Base-by-base conservation (phyloP, 306 rosid species). In the Luffa acutangula region DNA sequence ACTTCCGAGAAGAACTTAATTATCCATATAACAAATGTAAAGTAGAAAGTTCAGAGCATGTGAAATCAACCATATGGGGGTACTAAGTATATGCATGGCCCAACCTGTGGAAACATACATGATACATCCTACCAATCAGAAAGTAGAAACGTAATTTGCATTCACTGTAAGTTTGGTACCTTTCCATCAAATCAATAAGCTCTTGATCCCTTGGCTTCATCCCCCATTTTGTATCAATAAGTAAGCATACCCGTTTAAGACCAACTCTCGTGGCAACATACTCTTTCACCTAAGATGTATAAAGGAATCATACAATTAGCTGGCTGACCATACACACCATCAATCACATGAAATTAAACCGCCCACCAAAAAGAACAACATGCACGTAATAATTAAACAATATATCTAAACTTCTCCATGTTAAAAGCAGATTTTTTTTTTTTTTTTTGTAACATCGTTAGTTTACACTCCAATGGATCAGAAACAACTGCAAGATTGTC, bases 211-310 rank as follows among this genome's bases (percentile, higher is more conserved):
- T 91, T 42, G 99, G 97, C 85, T 93, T 95, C 98, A 93, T 87
- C 73, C 99, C 97, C 94, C 99, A 93, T 87, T 95, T 91, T 79
- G 99, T 91, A 78, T 93, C 99, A 65, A 91, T 85, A 80, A 91
- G 89, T 76, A 95, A 91, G 84, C 99, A 95, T 49, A 95, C 99
- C 82, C 85, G 90, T 80, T 82, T 91, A 43, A 95, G 97, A 76
- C 96, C 93, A 84, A 83, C 91, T 85, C 96, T 88, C 5, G 94
- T 90, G 64, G 97, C 86, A 75, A 93, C 97, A 57, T 90, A 96
- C 87, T 96, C 99, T 87, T 93, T 96, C 18, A 96, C 99, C 99
- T 93, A 34, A 14, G 45, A 33, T 74, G 4, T 74, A 48, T 6
- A 74, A 51, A 51, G 59, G 15, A 15, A 31, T 33, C 78, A 2